These are phyloP conservation scores for Crotalaria pallida DNA, from an alignment of 306 rosid genomes.

Conservation along the genomic window DNA sequence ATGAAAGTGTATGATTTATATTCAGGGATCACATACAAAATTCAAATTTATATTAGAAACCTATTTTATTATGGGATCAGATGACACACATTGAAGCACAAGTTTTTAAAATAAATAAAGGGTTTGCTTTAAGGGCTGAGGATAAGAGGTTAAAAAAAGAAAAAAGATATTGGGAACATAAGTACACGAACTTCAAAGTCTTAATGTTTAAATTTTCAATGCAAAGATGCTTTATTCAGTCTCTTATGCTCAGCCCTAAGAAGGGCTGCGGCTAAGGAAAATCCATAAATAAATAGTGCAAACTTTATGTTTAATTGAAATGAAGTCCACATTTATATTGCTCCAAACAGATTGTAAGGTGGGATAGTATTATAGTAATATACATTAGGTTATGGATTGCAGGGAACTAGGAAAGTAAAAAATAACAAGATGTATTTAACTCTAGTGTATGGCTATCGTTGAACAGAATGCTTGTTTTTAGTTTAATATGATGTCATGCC, in stretches of 20 bases:
- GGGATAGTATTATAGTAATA: background rate
- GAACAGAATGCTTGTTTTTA: background rate
- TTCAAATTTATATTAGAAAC: background rate
- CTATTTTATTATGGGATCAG: background rate
- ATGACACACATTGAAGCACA: background rate
- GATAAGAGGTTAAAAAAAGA: too few relatives aligned
- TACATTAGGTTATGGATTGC: background rate
- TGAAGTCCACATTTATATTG: background rate
- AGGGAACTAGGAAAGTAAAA: background rate
- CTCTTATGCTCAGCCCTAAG: too few relatives aligned
- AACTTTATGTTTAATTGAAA: background rate
- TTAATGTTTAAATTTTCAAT: too few relatives aligned
- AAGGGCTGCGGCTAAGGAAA: too few relatives aligned
- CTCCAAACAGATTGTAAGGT: background rate
- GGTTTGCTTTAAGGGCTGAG: too few relatives aligned
- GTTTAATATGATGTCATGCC: background rate
- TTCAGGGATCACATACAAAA: background rate
- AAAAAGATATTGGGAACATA: too few relatives aligned
- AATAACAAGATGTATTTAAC: background rate
- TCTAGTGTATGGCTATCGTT: background rate
- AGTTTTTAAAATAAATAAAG: background rate
- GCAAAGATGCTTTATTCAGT: too few relatives aligned
- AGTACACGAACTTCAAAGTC: too few relatives aligned
- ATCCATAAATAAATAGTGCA: background rate
- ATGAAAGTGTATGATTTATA: too few relatives aligned